A percentile compares a stretch with the other conserved stretches of the same genome.
Evolutionary conservation across 176 grass and related monocot species (phyloP).

Genomic region (Zizania latifolia): DNA sequence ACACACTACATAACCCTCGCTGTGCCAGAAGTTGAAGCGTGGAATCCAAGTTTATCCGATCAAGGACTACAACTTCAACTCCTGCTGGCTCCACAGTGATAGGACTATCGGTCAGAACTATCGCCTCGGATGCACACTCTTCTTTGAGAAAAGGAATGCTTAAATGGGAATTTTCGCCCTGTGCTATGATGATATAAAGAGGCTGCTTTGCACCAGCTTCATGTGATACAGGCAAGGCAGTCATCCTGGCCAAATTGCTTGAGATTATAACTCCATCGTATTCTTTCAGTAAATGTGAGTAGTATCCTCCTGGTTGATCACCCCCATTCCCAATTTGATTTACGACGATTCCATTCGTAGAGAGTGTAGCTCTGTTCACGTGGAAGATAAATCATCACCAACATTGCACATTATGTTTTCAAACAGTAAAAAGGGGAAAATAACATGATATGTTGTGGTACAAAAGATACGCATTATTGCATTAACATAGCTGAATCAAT

Average conservation of each 20-base stretch:
- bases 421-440: neutral
- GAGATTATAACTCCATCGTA: conserved; percentile 75
- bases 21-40: conserved; percentile 46
- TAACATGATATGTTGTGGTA: neutral
- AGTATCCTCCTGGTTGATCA: conserved; percentile 63
- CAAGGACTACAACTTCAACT: conserved; percentile 44
- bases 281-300: conserved; percentile 73
- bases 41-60: conserved; percentile 42
- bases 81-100: conserved; percentile 41
- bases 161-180: conserved; percentile 22
- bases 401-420: neutral
- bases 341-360: conserved; percentile 47
- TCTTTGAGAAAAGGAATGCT: conserved; percentile 39
- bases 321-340: conserved; percentile 51
- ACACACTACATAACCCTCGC: conserved; percentile 52
- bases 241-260: conserved; percentile 49
- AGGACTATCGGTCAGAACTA: conserved; percentile 51
- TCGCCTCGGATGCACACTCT: conserved; percentile 32
- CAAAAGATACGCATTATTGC: neutral
- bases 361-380: conserved; percentile 61
- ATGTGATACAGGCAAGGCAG: conserved; percentile 38
- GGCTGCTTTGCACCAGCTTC: conserved; percentile 71
- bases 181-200: conserved; percentile 61
- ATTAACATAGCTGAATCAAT: neutral
- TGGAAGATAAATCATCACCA: neutral